Conservation (phyloP, 2,329 filamentous ascomycete species). For the Anisogramma anomala region DNA sequence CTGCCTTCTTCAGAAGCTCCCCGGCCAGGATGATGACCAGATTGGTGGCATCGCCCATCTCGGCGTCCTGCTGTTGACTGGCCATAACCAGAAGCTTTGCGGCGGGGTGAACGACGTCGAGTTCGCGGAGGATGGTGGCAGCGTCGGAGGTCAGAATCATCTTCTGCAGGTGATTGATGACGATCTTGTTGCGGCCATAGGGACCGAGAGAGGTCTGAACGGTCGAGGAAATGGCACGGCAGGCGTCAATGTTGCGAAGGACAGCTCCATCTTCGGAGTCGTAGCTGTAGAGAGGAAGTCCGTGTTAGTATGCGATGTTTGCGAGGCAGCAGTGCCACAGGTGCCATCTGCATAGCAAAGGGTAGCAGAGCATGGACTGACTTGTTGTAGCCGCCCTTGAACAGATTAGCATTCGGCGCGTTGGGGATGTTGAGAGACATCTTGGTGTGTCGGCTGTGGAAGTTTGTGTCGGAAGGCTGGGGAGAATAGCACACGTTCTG, state of each 20-base stretch:
- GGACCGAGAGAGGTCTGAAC: slow-evolving; percentile 95
- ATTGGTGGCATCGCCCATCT: slow-evolving; percentile 98
- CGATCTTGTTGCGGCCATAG: slow-evolving; percentile 97
- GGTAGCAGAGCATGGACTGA: slow-evolving; percentile 34
- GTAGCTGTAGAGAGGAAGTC: slow-evolving; percentile 55
- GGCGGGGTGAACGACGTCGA: slow-evolving; percentile 96
- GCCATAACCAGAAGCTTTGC: slow-evolving; percentile 98
- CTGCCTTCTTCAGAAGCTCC: slow-evolving; percentile 91
- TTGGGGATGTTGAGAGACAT: slow-evolving; percentile 97
- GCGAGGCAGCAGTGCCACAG: slow-evolving; percentile 12
- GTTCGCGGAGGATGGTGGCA: slow-evolving; percentile 90
- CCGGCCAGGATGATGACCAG: slow-evolving; percentile 92
- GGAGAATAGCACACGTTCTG: neutral
- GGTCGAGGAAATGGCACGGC: slow-evolving; percentile 86
- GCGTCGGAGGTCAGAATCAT: slow-evolving; percentile 99
- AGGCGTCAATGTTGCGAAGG: slow-evolving; percentile 96
- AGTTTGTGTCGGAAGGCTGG: neutral
- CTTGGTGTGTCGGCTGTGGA: slow-evolving; percentile 17
- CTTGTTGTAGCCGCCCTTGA: slow-evolving; percentile 96
- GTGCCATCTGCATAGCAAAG: slow-evolving; percentile 7
- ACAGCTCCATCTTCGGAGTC: slow-evolving; percentile 98
- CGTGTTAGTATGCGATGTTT: slow-evolving; percentile 7
- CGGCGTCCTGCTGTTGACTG: slow-evolving; percentile 94
- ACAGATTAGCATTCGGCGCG: slow-evolving; percentile 84
- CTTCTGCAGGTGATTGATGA: slow-evolving; percentile 99